phyloP scores from a whole-genome alignment of 306 rosid species.

The Mimosa pudica region DNA sequence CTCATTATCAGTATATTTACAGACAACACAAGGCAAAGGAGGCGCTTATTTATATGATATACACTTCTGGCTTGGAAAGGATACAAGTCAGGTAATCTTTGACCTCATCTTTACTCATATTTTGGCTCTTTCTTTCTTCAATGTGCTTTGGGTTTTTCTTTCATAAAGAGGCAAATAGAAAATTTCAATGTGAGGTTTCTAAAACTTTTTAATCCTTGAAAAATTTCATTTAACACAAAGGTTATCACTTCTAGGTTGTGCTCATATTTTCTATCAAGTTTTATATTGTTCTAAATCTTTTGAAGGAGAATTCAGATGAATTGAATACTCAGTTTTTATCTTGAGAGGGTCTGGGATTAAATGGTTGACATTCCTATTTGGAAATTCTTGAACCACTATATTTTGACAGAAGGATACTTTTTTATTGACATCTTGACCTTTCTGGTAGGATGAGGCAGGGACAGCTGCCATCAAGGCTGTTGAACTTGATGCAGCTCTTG shows the following conservation, averaged over 20 bases:
- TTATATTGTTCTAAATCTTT: conserved; percentile 8
- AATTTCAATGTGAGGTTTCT: not conserved
- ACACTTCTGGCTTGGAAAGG: conserved; percentile 99
- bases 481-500: conserved; percentile 89
- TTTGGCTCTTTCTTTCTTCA: conserved; percentile 28
- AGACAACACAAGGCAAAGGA: conserved; percentile 94
- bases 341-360: conserved; percentile 4
- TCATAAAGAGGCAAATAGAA: not conserved
- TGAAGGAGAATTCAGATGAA: conserved; percentile 11
- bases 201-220: conserved; percentile 20
- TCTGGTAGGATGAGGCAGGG: conserved; percentile 91
- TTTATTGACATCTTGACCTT: conserved; percentile 28
- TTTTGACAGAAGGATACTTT: not conserved
- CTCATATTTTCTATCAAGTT: conserved; percentile 9
- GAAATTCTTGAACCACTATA: conserved; percentile 14
- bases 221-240: not conserved
- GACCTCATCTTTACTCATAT: conserved; percentile 27
- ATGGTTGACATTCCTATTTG: conserved; percentile 1
- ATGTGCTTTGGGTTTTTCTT: conserved; percentile 1
- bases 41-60: conserved; percentile 79
- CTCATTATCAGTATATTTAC: conserved; percentile 43
- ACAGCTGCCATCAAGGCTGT: conserved; percentile 94
- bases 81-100: conserved; percentile 88
- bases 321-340: conserved; percentile 16
- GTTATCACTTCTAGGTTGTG: not conserved